Base-by-base conservation (phyloP, 148 eudicot species). In the Camellia lanceoleosa region DNA sequence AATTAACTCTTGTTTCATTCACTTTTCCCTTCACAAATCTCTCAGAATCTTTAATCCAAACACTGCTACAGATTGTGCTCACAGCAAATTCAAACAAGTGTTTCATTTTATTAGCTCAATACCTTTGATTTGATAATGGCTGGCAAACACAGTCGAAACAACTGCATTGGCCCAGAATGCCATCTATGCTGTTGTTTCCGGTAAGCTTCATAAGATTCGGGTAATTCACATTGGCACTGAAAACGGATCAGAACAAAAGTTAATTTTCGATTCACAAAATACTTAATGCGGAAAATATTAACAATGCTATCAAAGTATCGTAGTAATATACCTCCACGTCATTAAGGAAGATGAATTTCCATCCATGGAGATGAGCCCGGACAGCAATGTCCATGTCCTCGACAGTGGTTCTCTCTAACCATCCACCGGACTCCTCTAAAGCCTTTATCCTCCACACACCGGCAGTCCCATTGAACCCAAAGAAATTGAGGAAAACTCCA, bases 381-480 rank as follows among this genome's bases (percentile, higher is more conserved):
- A 96, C 99, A 15, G 99, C 99, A 85, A 96, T 93, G 83, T 96
- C 99, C 99, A 96, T 96, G 85, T 96, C 99, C 90, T 96, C 99
- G 2, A 96, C 99, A 0, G 99, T 96, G 81, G 99, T 96, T 82
- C 99, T 90, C 90, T 96, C 99, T 84, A 96, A 82, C 99, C 99
- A 96, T 15, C 99, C 99, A 82, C 99, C 99, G 0, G 97, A 92
- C 14, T 91, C 98, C 69, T 93, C 98, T 56, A 96, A 89, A 9
- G 99, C 95, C 87, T 94, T 96, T 58, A 96, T 92, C 79, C 99
- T 88, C 99, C 99, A 96, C 49, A 96, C 98, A 66, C 99, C 99
- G 3, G 99, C 99, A 41, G 99, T 96, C 64, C 99, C 99, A 80
- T 96, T 96, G 72, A 96, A 96, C 78, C 99, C 99, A 44, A 96